Percentiles rank a stretch among this genome's conserved stretches.
Conservation (phyloP, 1,284 basidiomycete species). For the Ustilago cynodontis region DNA sequence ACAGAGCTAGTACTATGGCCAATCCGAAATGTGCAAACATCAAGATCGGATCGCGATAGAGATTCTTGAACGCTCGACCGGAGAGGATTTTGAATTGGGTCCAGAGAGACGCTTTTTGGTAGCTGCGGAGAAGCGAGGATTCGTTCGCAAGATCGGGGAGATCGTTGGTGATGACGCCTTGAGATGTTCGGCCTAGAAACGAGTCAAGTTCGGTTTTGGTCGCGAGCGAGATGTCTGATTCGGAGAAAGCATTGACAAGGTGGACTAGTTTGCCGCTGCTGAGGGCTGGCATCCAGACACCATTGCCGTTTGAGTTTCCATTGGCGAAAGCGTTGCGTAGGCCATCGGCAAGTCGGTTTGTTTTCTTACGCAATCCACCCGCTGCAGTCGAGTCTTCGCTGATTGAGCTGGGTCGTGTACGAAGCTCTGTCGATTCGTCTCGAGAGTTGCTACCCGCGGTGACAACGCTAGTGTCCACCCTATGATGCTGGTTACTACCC, state of each 20-base stretch:
- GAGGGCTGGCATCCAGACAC: slow-evolving; percentile 67
- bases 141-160: slow-evolving; percentile 64
- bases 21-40: slow-evolving; percentile 90
- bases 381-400: slow-evolving; percentile 72
- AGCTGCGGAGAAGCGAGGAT: slow-evolving; percentile 76
- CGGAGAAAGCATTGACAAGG: slow-evolving; percentile 81
- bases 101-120: slow-evolving; percentile 84
- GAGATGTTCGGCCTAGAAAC: slow-evolving; percentile 38
- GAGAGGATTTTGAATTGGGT: slow-evolving; percentile 94
- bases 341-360: slow-evolving; percentile 79
- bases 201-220: slow-evolving; percentile 78
- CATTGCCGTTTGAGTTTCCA: slow-evolving; percentile 72
- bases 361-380: slow-evolving; percentile 72
- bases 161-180: slow-evolving; percentile 52
- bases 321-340: slow-evolving; percentile 72
- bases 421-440: slow-evolving; percentile 73
- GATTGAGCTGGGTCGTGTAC: slow-evolving; percentile 74
- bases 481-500: slow-evolving; percentile 8
- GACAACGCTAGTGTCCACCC: slow-evolving; percentile 35
- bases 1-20: slow-evolving; percentile 84
- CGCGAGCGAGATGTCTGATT: slow-evolving; percentile 77
- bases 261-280: slow-evolving; percentile 74
- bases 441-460: slow-evolving; percentile 38
- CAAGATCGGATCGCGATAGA: slow-evolving; percentile 87
- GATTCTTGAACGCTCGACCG: slow-evolving; percentile 96